Conservation (phyloP, 306 rosid species). For the Cicer judaicum region DNA sequence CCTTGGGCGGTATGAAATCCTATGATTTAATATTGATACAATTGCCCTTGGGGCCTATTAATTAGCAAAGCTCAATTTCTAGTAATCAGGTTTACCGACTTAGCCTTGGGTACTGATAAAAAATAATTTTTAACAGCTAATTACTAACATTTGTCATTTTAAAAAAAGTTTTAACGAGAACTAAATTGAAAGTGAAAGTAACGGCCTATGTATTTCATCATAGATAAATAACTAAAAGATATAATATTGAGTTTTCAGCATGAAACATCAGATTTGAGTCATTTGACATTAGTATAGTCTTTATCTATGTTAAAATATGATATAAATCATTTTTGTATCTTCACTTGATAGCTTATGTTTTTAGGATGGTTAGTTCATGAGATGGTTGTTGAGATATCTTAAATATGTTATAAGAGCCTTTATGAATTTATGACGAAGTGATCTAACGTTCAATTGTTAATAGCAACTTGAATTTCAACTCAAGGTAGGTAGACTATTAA, state of each 20-base stretch:
- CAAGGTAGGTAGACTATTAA: neutral
- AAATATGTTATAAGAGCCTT: conserved; percentile 3
- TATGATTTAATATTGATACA: neutral
- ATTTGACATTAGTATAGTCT: neutral
- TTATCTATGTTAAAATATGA: neutral
- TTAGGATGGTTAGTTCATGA: conserved; percentile 2
- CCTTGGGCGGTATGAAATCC: conserved; percentile 65
- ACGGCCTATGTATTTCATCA: neutral
- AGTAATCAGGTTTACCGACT: conserved; percentile 23
- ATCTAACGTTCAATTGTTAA: neutral
- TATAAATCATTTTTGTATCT: conserved; percentile 4
- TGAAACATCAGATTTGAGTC: conserved; percentile 34
- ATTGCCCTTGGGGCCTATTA: neutral
- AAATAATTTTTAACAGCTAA: neutral
- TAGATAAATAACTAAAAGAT: neutral
- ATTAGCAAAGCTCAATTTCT: conserved; percentile 5
- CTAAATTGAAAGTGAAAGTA: neutral
- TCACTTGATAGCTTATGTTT: neutral
- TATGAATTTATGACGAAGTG: conserved; percentile 1
- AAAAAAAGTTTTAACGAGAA: neutral
- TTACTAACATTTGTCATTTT: neutral
- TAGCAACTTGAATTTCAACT: neutral
- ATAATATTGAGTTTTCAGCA: neutral
- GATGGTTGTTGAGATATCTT: conserved; percentile 2
- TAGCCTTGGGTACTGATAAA: conserved; percentile 9